Evolutionary conservation across 495 filamentous ascomycete species (phyloP).

Genomic region (Tuber calosporum): DNA sequence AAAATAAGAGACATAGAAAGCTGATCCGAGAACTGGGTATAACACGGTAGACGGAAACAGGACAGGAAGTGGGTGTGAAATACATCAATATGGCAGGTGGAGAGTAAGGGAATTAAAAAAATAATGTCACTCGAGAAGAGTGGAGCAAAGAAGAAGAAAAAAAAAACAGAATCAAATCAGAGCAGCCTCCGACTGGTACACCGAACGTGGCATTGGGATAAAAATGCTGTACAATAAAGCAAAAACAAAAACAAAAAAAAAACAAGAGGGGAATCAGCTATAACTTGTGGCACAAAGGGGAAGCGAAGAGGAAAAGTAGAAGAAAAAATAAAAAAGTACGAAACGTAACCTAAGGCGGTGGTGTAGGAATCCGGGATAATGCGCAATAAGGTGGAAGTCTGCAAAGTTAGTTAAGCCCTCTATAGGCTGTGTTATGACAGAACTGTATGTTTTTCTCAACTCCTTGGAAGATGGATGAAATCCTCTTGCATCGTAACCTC

Average conservation of each 20-base stretch:
- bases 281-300: not conserved
- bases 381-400: not conserved
- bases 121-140: not conserved
- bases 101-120: not conserved
- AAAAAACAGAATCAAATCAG: constrained; percentile 3
- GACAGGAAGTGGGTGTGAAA: not conserved
- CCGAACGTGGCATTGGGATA: not conserved
- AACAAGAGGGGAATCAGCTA: not conserved
- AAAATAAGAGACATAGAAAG: not conserved
- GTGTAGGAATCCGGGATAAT: not conserved
- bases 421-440: not conserved
- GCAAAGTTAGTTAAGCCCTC: constrained; percentile 1
- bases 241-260: too few species aligned
- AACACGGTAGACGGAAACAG: not conserved
- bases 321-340: not conserved
- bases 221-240: constrained; percentile 5
- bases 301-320: not conserved
- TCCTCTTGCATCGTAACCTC: constrained; percentile 62
- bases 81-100: not conserved
- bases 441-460: constrained; percentile 34
- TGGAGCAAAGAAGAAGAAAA: too few species aligned
- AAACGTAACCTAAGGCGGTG: not conserved
- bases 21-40: constrained; percentile 3
- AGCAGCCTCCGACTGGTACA: not conserved
- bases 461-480: constrained; percentile 52